Base-by-base conservation (phyloP, 2,329 filamentous ascomycete species). In the Fusarium pininemorale region DNA sequence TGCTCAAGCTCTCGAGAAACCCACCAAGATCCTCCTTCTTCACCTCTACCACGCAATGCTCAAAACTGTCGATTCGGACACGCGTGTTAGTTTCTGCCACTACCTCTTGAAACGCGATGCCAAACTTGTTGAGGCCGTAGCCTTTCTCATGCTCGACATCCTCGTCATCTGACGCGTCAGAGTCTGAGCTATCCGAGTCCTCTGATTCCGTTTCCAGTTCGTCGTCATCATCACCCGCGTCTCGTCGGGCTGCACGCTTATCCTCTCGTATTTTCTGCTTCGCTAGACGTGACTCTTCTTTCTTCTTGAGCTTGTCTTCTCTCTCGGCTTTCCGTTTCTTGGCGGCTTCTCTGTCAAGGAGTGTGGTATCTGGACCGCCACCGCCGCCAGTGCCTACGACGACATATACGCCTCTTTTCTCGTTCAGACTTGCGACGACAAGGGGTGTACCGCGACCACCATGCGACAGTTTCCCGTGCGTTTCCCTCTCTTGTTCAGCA, bases 41-140 rank as follows among this genome's bases (percentile, higher is more conserved):
- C n/a, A 99, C 96, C 82, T 99, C 96, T 53, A 98, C 95, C 13
- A 98, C 96, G 79, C 94, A 97, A 81, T 98, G 94, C 83, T 99
- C 96, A 79, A 99, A 99, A 82, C 94, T 97, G 83, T 99, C 96
- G 80, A 98, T 97, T 69, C 95, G 87, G 26, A 98, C 95, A 22
- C 95, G 86, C 1, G 96, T 94, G 67, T 92, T 96, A 22, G 96
- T 98, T 85, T 98, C 94, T 58, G 92, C 90, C 5, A 98, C 93
- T 2, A 98, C 96, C 79, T 98, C 95, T 81, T 98, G 95, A 82
- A 99, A 99, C 7, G 96, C 96, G 78, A 92, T 95, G 13, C 96
- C 96, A 79, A 99, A 99, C 56, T 93, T 90, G 83, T 98, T 99
- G 59, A 94, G 85, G 4, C 95, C 93, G 61, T 93, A 93, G 1